Evolutionary conservation across 805 yeast genomes (phyloP), one percentile per base, ranked within the genome.

Genomic region (Yarrowia alimentaria): DNA sequence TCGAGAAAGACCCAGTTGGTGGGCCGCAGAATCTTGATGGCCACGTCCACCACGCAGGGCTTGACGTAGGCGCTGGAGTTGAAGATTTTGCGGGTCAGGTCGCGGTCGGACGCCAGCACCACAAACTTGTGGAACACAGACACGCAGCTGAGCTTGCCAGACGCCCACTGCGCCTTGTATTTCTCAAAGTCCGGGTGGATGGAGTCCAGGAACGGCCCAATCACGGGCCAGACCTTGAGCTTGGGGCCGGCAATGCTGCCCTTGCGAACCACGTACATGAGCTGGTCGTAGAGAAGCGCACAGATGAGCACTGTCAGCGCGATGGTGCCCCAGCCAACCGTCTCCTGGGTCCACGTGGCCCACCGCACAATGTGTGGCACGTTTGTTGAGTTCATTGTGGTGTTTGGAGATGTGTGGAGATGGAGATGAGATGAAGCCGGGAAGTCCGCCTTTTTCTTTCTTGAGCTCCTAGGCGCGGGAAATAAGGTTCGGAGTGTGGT

Each of bases 11-110:
- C 99, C 99, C 99, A 93, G 73, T 91, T 93, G 37, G 91, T 76
- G 38, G 98, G 97, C 69, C 98, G 81, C 62, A 93, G 73, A 58
- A 93, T 87, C 70, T 93, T 93, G 56, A 82, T 76, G 16, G 99
- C 99, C 51, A 89, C 98, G 65, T 93, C 99, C 57, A 93, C 99
- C 55, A 93, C 96, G 72, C 99, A 93, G 5, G 99, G 99, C 68
- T 89, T 89, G 55, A 89, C 97, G 63, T 76, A 93, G 40, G 79
- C 76, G 30, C 96, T 95, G 14, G 95, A 80, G 63, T 79, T 82
- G 61, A 91, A 75, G 55, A 89, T 80, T 62, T 90, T 90, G 66
- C 97, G 80, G 22, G 96, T 85, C 55, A 90, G 73, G 60, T 89
- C 96, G 64, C 96, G 81, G 20, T 82, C 75, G 10, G 93, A 81